phyloP scores from a whole-genome alignment of 805 yeast species.

The Pichia exigua region DNA sequence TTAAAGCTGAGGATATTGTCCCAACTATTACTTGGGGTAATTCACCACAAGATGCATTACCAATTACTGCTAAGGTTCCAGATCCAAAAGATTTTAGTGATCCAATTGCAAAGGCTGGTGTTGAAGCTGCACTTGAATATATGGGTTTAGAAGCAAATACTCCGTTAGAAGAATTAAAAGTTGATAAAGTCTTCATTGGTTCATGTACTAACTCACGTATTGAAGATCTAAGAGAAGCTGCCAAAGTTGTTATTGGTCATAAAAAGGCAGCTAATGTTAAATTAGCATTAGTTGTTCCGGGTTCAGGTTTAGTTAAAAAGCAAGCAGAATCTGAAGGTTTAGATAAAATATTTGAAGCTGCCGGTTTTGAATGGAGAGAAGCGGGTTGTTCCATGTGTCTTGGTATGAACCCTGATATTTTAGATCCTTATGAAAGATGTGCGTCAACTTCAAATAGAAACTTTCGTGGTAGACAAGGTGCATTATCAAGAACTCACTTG shows the following conservation, averaged over 20 bases:
- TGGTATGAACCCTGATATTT: slow-evolving; percentile 98
- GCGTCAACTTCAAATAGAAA: slow-evolving; percentile 98
- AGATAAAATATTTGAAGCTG: slow-evolving; percentile 80
- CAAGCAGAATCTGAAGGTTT: slow-evolving; percentile 96
- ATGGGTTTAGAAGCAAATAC: slow-evolving; percentile 86
- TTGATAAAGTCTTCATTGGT: slow-evolving; percentile 96
- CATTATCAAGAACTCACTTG: slow-evolving; percentile 87
- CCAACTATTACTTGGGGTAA: slow-evolving; percentile 99
- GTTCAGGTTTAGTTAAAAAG: slow-evolving; percentile 88
- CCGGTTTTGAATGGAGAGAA: slow-evolving; percentile 98
- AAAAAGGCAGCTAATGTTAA: slow-evolving; percentile 75
- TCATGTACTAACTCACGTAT: slow-evolving; percentile 97
- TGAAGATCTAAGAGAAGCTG: slow-evolving; percentile 95
- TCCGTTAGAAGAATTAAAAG: slow-evolving; percentile 61
- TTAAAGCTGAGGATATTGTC: slow-evolving; percentile 75
- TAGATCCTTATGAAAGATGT: slow-evolving; percentile 92
- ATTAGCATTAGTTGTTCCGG: slow-evolving; percentile 90
- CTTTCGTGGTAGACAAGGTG: slow-evolving; percentile 99
- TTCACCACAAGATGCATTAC: slow-evolving; percentile 97
- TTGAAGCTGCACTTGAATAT: slow-evolving; percentile 86
- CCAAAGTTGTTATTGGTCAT: slow-evolving; percentile 84
- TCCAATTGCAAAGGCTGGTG: slow-evolving; percentile 70
- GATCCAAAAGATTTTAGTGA: slow-evolving; percentile 72
- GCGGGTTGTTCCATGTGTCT: slow-evolving; percentile 99
- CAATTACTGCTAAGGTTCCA: slow-evolving; percentile 85